These are phyloP conservation scores for Chaetomiaceae sp. DNA, from an alignment of 2,329 filamentous ascomycete genomes.

Conservation along the genomic window DNA sequence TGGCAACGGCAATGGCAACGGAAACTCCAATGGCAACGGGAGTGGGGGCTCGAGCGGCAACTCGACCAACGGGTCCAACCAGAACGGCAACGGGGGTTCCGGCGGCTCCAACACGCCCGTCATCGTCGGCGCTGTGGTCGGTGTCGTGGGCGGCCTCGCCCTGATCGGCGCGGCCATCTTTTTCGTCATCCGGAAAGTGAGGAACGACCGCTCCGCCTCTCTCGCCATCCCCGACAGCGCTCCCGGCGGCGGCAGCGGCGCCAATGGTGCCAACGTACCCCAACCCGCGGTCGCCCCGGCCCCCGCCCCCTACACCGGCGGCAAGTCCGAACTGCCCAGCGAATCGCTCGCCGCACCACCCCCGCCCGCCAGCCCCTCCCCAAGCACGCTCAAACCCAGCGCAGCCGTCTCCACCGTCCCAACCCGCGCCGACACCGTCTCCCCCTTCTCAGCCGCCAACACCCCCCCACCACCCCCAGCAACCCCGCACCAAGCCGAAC, in stretches of 20 bases:
- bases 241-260: too few relatives aligned
- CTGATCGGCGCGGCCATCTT: conserved; percentile 34
- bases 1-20: conserved; percentile 13
- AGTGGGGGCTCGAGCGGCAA: conserved; percentile 5
- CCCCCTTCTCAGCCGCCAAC: conserved; percentile 27
- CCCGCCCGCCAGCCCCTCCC: conserved; percentile 29
- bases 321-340: conserved; percentile 27
- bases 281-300: conserved; percentile 16
- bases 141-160: conserved; percentile 30
- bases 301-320: conserved; percentile 11
- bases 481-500: conserved; percentile 22
- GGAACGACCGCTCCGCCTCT: conserved; percentile 21
- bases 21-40: conserved; percentile 1
- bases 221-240: not conserved
- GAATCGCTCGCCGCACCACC: conserved; percentile 15
- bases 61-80: not conserved
- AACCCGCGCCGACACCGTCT: conserved; percentile 24
- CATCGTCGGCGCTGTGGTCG: conserved; percentile 35
- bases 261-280: too few relatives aligned
- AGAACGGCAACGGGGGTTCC: not conserved
- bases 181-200: conserved; percentile 30
- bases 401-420: conserved; percentile 1
- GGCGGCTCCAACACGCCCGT: conserved; percentile 28
- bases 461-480: conserved; percentile 11
- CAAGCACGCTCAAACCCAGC: conserved; percentile 26